These are phyloP conservation scores for Physcia stellaris DNA, from an alignment of 495 filamentous ascomycete species.

Conservation along the genomic window DNA sequence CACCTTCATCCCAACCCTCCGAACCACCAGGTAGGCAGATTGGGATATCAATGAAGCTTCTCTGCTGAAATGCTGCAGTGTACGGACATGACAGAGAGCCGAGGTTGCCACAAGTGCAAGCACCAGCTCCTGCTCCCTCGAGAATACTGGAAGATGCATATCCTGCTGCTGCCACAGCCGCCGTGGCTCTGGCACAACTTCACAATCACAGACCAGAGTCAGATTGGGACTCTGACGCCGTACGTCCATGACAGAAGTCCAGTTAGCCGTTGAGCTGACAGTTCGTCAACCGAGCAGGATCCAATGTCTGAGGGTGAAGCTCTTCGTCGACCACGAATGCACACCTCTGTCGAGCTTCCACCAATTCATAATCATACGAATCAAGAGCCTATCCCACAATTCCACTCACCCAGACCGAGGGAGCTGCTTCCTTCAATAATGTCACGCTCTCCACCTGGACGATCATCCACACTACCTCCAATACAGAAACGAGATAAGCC, in stretches of 20 bases:
- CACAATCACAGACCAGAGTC: conserved; percentile 68
- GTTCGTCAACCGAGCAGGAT: conserved; percentile 32
- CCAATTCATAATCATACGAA: conserved; percentile 60
- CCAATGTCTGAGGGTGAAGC: conserved; percentile 54
- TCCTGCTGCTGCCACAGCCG: conserved; percentile 59
- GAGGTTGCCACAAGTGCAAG: too few species aligned
- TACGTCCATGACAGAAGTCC: too few species aligned
- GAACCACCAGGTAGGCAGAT: conserved; percentile 17
- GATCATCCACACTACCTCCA: conserved; percentile 74
- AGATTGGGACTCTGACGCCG: conserved; percentile 76
- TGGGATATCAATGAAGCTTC: too few species aligned
- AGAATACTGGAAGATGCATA: conserved; percentile 60
- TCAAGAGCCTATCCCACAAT: conserved; percentile 51
- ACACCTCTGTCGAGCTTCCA: conserved; percentile 57
- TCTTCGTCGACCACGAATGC: conserved; percentile 39
- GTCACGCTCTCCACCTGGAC: conserved; percentile 66
- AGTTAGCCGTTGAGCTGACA: neutral
- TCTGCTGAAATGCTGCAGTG: conserved; percentile 22
- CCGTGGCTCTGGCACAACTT: conserved; percentile 76
- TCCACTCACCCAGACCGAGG: conserved; percentile 45
- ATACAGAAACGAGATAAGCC: conserved; percentile 50
- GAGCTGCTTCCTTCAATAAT: conserved; percentile 73
- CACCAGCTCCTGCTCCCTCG: conserved; percentile 58
- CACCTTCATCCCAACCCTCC: conserved; percentile 19
- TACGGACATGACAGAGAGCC: conserved; percentile 34